Evolutionary conservation across 345 rosid genomes (phyloP).

Genomic region (Bruguiera sexangula): DNA sequence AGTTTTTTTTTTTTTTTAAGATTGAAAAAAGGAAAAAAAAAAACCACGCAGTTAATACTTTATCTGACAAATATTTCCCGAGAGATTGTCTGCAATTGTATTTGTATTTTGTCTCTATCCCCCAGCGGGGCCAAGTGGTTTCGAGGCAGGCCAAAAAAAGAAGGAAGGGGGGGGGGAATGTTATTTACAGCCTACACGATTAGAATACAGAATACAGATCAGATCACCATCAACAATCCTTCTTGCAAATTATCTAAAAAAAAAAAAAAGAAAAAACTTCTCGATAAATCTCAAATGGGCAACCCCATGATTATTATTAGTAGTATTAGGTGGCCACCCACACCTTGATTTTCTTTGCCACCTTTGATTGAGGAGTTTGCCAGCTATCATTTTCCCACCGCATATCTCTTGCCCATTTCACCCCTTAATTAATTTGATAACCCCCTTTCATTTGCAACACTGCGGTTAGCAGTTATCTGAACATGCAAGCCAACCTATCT

Average conservation of each 20-base stretch:
- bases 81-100: no score
- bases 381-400: constrained; percentile 34
- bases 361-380: constrained; percentile 25
- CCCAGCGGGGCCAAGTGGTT: no score
- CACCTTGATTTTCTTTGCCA: constrained; percentile 17
- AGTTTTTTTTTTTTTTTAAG: no score
- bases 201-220: neutral
- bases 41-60: no score
- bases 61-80: no score
- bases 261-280: neutral
- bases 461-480: neutral
- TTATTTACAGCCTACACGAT: no score
- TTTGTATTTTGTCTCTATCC: no score
- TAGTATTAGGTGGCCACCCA: neutral
- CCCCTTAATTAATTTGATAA: neutral
- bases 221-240: constrained; percentile 3
- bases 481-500: neutral
- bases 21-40: no score
- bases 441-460: neutral
- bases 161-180: no score
- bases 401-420: constrained; percentile 12
- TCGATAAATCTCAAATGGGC: neutral
- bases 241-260: no score
- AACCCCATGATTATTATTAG: neutral
- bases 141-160: no score